These are phyloP conservation scores for Blastobotrys serpentis DNA, from an alignment of 1,139 yeast genomes.

Conservation along the genomic window DNA sequence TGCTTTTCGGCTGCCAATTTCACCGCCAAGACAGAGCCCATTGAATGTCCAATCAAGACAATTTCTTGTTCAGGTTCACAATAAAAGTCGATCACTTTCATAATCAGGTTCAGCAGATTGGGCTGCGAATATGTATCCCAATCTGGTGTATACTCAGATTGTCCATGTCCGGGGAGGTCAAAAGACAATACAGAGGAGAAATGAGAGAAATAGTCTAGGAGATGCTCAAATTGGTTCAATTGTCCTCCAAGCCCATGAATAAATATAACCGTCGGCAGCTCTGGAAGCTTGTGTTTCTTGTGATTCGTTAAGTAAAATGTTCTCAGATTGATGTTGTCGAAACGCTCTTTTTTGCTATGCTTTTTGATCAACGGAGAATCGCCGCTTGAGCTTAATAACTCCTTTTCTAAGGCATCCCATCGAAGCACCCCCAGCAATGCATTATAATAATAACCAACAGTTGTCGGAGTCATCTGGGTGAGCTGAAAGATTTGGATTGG, in stretches of 20 bases:
- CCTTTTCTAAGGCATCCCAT: conserved; percentile 1
- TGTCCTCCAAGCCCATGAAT: conserved; percentile 81
- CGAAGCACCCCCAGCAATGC: conserved; percentile 5
- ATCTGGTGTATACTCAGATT: conserved; percentile 36
- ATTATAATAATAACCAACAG: not conserved
- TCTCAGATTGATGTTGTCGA: conserved; percentile 26
- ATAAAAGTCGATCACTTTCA: conserved; percentile 26
- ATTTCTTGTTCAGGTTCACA: conserved; percentile 41
- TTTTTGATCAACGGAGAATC: conserved; percentile 29
- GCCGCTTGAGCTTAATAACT: conserved; percentile 16
- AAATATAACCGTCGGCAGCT: conserved; percentile 58
- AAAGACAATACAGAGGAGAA: conserved; percentile 62
- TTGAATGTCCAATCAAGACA: conserved; percentile 70
- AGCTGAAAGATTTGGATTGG: not conserved
- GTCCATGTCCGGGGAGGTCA: conserved; percentile 77
- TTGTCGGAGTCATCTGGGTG: not conserved
- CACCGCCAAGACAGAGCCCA: conserved; percentile 63
- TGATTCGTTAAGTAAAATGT: conserved; percentile 36
- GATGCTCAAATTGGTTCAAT: conserved; percentile 65
- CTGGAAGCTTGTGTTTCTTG: conserved; percentile 34
- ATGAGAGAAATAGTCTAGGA: conserved; percentile 63
- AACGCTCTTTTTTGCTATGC: conserved; percentile 18
- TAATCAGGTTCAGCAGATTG: conserved; percentile 48
- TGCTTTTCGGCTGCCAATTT: conserved; percentile 44
- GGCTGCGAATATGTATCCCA: conserved; percentile 49